Conservation (phyloP, 2,329 filamentous ascomycete species). For the Fusarium penzigii region DNA sequence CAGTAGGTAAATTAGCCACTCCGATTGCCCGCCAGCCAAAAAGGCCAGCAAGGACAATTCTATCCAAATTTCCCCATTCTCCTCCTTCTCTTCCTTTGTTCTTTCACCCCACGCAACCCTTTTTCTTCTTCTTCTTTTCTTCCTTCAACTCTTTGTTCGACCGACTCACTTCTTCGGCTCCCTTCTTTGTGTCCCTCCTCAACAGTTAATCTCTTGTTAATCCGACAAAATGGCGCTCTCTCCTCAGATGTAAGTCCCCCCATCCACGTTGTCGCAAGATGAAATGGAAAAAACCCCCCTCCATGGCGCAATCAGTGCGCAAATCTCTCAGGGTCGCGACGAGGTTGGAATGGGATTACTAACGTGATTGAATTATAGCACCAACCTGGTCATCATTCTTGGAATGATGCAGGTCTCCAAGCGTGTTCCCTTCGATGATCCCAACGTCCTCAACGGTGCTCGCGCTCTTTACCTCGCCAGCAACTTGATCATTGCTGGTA, state of each 20-base stretch:
- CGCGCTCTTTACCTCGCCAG: conserved; percentile 57
- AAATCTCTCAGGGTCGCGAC: conserved; percentile 18
- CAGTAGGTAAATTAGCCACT: conserved; percentile 2
- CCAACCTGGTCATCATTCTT: conserved; percentile 92
- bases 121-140: conserved; percentile 7
- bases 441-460: conserved; percentile 56
- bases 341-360: conserved; percentile 21
- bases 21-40: conserved; percentile 12
- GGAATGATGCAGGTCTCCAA: conserved; percentile 99
- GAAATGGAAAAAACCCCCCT: too few species aligned
- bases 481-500: conserved; percentile 78
- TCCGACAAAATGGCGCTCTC: conserved; percentile 60
- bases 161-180: too few species aligned
- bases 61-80: conserved; percentile 18
- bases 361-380: conserved; percentile 52
- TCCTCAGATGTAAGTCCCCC: conserved; percentile 61
- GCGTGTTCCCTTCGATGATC: conserved; percentile 91
- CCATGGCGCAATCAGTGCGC: conserved; percentile 1
- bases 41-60: conserved; percentile 32
- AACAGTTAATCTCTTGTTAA: background rate
- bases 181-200: too few species aligned
- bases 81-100: background rate
- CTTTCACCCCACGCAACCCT: conserved; percentile 1
- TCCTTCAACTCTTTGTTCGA: conserved; percentile 3
- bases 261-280: background rate